These are phyloP conservation scores for Quercus bicolor DNA, from an alignment of 306 rosid species.

Conservation along the genomic window DNA sequence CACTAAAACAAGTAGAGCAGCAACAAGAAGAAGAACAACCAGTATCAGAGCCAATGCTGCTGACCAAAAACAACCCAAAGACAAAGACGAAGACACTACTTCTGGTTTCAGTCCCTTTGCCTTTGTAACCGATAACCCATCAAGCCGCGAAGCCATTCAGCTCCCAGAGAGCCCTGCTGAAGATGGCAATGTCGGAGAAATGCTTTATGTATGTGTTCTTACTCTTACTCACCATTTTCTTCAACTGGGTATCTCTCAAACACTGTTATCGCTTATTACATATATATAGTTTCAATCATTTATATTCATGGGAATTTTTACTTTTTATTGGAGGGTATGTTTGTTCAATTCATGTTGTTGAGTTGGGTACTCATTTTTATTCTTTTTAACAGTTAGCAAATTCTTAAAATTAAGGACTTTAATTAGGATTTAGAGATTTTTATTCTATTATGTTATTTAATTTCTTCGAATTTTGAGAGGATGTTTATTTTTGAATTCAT, in stretches of 20 bases:
- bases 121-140: slow-evolving; percentile 87
- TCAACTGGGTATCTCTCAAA: background rate
- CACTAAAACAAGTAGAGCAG: slow-evolving; percentile 15
- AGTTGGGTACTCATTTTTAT: background rate
- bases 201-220: slow-evolving; percentile 62
- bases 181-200: slow-evolving; percentile 94
- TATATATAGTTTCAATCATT: background rate
- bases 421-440: background rate
- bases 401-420: background rate
- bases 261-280: background rate
- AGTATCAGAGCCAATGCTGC: slow-evolving; percentile 51
- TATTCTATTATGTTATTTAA: background rate
- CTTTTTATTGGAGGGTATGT: background rate
- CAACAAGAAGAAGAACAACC: background rate
- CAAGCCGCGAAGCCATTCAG: slow-evolving; percentile 87
- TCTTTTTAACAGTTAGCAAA: background rate
- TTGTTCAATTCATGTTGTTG: background rate
- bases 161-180: slow-evolving; percentile 77
- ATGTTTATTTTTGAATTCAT: too few relatives aligned
- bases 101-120: slow-evolving; percentile 81
- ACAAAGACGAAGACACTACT: slow-evolving; percentile 27
- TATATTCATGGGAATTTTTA: background rate
- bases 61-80: slow-evolving; percentile 29
- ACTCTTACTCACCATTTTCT: background rate
- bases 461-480: too few relatives aligned